These are phyloP conservation scores for Polyporus arcularius DNA, from an alignment of 768 basidiomycete genomes.

Conservation along the genomic window DNA sequence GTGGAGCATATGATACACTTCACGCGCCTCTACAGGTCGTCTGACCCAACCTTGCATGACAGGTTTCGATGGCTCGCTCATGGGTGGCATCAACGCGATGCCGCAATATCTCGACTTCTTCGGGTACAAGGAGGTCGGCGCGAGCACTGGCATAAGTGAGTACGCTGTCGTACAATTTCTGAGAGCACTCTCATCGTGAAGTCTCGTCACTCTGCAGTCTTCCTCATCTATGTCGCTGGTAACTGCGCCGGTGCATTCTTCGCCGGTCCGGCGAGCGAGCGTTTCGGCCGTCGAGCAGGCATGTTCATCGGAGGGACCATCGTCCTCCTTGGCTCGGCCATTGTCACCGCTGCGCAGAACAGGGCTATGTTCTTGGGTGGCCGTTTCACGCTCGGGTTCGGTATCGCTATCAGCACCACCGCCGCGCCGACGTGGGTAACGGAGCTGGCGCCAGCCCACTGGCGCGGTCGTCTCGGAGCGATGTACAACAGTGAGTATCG, in stretches of 20 bases:
- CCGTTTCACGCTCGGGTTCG: background rate
- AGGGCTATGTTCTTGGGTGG: slow-evolving; percentile 1
- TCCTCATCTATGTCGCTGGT: slow-evolving; percentile 2
- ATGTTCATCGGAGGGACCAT: background rate
- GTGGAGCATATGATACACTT: background rate
- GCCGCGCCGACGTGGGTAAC: slow-evolving; percentile 8
- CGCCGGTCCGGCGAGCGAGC: slow-evolving; percentile 3
- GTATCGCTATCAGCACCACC: background rate
- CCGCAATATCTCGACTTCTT: slow-evolving; percentile 2
- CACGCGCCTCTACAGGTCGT: background rate
- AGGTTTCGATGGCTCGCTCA: slow-evolving; percentile 5
- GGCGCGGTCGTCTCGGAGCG: slow-evolving; percentile 1
- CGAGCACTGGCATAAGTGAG: background rate
- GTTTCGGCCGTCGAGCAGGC: background rate
- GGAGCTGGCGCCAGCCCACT: slow-evolving; percentile 4
- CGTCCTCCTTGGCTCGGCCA: background rate
- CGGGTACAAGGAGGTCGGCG: background rate
- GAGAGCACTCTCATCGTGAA: background rate
- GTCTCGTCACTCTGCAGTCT: background rate
- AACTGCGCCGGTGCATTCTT: slow-evolving; percentile 1
- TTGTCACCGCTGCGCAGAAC: slow-evolving; percentile 1
- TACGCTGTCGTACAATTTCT: background rate
- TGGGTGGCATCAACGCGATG: slow-evolving; percentile 7
- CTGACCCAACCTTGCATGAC: background rate
- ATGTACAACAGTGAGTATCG: slow-evolving; percentile 2